phyloP scores from a whole-genome alignment of 257 asterid genomes.

The Solanum peruvianum region DNA sequence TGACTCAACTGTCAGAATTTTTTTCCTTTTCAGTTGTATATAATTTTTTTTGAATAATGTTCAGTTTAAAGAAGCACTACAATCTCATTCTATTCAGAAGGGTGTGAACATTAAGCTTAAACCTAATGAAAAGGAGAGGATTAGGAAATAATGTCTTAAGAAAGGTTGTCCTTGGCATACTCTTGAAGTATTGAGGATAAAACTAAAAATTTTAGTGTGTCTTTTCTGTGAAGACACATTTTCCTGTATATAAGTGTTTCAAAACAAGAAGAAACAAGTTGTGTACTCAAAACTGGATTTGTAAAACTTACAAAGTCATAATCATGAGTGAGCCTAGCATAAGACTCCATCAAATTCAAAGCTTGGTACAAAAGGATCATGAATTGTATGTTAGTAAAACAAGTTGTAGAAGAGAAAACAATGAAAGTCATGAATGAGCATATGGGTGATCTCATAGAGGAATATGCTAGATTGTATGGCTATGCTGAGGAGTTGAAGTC shows the following conservation, averaged over 20 bases:
- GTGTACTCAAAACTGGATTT: not conserved
- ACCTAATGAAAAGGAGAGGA: not conserved
- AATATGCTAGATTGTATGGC: not conserved
- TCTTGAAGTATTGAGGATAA: not conserved
- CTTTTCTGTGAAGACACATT: not conserved
- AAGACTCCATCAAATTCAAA: not conserved
- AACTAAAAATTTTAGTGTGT: not conserved
- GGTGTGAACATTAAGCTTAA: not conserved
- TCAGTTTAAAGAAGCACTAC: not conserved
- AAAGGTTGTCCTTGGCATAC: conserved; percentile 8
- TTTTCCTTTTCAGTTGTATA: not conserved
- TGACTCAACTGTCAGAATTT: rapidly evolving
- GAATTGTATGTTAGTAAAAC: not conserved
- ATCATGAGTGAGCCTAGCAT: not conserved
- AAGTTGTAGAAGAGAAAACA: not conserved
- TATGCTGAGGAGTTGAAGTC: not conserved
- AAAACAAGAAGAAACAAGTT: not conserved
- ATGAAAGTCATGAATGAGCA: not conserved
- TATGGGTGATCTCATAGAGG: not conserved
- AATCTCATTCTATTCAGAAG: not conserved
- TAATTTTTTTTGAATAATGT: not conserved
- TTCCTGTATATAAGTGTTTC: not conserved
- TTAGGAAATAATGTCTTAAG: not conserved
- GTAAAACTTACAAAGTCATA: not conserved
- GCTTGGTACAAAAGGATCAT: not conserved